Evolutionary conservation across 2,329 filamentous ascomycete genomes (phyloP), one percentile per base, ranked within the genome.

Genomic region (Raffaelea ambrosiae): DNA sequence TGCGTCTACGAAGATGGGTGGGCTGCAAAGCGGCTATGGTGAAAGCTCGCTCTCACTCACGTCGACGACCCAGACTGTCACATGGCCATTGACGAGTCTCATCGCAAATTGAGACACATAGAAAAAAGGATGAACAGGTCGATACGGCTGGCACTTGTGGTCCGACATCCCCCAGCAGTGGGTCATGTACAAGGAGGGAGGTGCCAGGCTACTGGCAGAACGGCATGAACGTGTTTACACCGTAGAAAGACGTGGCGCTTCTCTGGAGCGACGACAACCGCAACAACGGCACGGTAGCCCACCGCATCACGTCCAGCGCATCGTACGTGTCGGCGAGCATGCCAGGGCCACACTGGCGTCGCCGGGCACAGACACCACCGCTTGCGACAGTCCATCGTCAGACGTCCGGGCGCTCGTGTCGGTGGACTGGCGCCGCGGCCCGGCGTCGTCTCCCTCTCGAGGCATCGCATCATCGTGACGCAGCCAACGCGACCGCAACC

Each of bases 241-340:
- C 55, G 72, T 84, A 31, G 26, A 13, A 29, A 7, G 26, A 29
- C 26, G 26, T 29, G 26, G 83, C 76, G 0, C 65, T 83, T 4
- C 63, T 83, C 3, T 83, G 77, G 73, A 72, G 77, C 0, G 79
- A 83, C 54, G 80, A 83, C 58, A 83, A 82, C 74, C 77, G 14
- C 69, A 77, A 40, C 26, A 29, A 29, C 20, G 61, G 64, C 19
- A 60, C 62, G 14, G 62, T 68, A 50, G 56, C 59, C 46, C 69
- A 66, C 55, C 62, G 60, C 21, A 61, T 72, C 52, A 63, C 56
- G 16, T 58, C 66, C 47, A 61, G 61, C 46, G 63, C 60, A 13
- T 52, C 62, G 9, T 69, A 62, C 55, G 61, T 72, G 4, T 61
- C 57, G 20, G 63, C 68, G 46, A 63, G 59, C 22, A 65, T 44